Base-by-base conservation (phyloP, 2,329 filamentous ascomycete species). In the Tolypocladium endophyticum region DNA sequence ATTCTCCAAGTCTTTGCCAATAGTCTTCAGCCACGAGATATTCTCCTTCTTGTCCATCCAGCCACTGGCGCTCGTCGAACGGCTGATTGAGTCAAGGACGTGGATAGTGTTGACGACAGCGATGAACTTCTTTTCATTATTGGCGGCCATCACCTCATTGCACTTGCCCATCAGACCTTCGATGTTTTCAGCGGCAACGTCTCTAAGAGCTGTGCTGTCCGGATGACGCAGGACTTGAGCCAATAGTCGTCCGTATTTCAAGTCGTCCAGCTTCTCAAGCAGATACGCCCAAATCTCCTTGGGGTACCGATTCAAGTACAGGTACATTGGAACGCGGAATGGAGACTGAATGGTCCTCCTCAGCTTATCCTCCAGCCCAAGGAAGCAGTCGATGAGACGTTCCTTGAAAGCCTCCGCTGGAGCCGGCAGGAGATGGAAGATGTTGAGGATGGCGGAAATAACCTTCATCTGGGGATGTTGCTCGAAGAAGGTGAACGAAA, bases 401-500 rank as follows among this genome's bases (percentile, higher is more conserved):
- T 92, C 90, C 73, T 97, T 92, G 72, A 99, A 99, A 20, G 87
- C 86, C 61, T 92, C 90, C 1, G 95, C 95, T 12, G 91, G 91
- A 0, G 90, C 83, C 0, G 95, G 94, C 5, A 99, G 80, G n/a
- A 99, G 81, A 71, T 97, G 92, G 72, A 99, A 99, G 60, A 99
- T 93, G 69, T 96, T 94, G 72, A 99, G 88, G 58, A 97, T 95
- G 0, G 93, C 90, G 3, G 92, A 89, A 43, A 97, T 91, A 55
- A 97, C 89, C 75, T 94, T 96, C 88, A 99, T 96, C 66, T 90
- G 87, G 18, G 85, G 83, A 66, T 94, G 89, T 70, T 97, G 92
- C 72, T 99, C 95, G 61, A 97, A 90, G 65, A 97, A 87, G 1
- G 88, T 92, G 73, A 99, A 99, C 0, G 93, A 97, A 1, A 94